Percentiles rank a stretch among this genome's conserved stretches.
Conservation (phyloP, 208 protist species). For the Leishmania lainsoni region DNA sequence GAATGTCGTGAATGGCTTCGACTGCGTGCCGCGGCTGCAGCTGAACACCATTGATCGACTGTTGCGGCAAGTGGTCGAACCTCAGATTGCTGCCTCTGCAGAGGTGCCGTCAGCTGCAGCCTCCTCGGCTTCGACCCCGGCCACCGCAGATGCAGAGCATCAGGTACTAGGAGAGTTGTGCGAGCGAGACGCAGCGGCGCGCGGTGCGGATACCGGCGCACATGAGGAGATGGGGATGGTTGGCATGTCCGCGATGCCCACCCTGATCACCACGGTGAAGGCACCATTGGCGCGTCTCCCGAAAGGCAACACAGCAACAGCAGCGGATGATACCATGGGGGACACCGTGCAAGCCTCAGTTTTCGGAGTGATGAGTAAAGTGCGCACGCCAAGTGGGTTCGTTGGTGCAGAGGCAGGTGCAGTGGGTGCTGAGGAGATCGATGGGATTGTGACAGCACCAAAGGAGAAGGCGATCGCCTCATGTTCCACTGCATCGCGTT, state of each 20-base stretch:
- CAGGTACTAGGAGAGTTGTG: neutral
- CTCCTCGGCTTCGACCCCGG: neutral
- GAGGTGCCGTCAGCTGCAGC: neutral
- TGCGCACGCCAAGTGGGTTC: neutral
- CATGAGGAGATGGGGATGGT: slow-evolving; percentile 17
- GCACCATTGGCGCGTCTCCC: neutral
- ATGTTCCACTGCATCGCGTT: neutral
- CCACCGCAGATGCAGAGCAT: neutral
- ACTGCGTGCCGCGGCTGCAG: slow-evolving; percentile 65
- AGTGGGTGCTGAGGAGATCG: neutral
- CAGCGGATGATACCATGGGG: neutral
- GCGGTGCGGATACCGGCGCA: neutral
- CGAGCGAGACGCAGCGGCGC: slow-evolving; percentile 6
- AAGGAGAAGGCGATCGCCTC: neutral
- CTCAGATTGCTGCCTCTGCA: slow-evolving; percentile 1
- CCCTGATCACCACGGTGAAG: neutral
- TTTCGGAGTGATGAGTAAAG: neutral
- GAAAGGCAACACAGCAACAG: neutral
- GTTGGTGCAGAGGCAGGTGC: neutral
- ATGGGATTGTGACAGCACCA: slow-evolving; percentile 10
- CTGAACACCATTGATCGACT: slow-evolving; percentile 67
- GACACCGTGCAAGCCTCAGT: neutral
- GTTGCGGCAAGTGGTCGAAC: slow-evolving; percentile 17
- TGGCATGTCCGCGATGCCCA: neutral
- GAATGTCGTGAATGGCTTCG: slow-evolving; percentile 57